phyloP scores from a whole-genome alignment of 2,329 filamentous ascomycete species.

The Pestalotiopsis sp. region DNA sequence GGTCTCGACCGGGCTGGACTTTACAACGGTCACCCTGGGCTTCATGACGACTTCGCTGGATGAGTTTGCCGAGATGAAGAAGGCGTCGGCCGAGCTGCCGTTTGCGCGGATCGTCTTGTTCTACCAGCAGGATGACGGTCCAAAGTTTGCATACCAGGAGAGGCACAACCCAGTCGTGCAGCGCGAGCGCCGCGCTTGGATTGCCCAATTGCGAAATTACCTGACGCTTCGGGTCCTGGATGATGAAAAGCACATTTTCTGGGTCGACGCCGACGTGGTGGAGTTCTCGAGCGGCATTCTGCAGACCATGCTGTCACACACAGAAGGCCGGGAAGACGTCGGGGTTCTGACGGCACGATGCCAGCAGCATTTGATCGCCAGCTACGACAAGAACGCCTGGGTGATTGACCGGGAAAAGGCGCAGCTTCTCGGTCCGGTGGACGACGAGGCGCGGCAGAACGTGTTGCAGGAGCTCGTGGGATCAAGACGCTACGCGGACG shows the following conservation, averaged over 20 bases:
- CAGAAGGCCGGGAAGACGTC: slow-evolving; percentile 25
- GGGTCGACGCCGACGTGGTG: slow-evolving; percentile 39
- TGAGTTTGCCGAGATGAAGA: slow-evolving; percentile 26
- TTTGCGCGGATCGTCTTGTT: slow-evolving; percentile 29
- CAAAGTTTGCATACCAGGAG: slow-evolving; percentile 21
- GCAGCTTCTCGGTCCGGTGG: slow-evolving; percentile 21
- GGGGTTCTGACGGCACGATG: slow-evolving; percentile 36
- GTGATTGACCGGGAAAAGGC: slow-evolving; percentile 21
- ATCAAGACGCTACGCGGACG: slow-evolving; percentile 23
- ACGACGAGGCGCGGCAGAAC: slow-evolving; percentile 19
- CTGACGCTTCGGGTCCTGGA: slow-evolving; percentile 32
- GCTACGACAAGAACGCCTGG: slow-evolving; percentile 41
- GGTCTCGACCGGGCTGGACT: slow-evolving; percentile 26
- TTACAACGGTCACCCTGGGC: slow-evolving; percentile 26
- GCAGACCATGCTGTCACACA: slow-evolving; percentile 32
- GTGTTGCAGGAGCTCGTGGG: slow-evolving; percentile 22
- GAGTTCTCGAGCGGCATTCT: slow-evolving; percentile 33
- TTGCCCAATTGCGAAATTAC: slow-evolving; percentile 35
- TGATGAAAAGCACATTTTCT: slow-evolving; percentile 35
- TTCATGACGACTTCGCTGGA: slow-evolving; percentile 29
- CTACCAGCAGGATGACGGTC: slow-evolving; percentile 22
- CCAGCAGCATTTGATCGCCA: slow-evolving; percentile 30
- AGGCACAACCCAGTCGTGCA: slow-evolving; percentile 27
- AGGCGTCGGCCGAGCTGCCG: slow-evolving; percentile 23
- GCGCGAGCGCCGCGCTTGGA: slow-evolving; percentile 25